Base-by-base conservation (phyloP, 805 yeast genomes). In the Saitoella complicata region DNA sequence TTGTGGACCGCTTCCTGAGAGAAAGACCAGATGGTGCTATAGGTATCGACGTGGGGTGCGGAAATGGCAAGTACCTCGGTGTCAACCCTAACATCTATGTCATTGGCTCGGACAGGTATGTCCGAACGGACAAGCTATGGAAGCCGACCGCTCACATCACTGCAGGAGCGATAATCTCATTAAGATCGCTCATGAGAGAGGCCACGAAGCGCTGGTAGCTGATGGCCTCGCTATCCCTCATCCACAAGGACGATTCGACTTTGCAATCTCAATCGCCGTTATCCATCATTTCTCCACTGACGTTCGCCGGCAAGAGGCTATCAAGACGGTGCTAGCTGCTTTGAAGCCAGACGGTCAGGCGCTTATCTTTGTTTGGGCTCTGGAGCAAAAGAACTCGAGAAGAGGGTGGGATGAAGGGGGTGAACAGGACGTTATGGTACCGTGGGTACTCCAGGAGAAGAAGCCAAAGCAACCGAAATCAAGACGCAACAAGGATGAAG, bases 21-120 rank as follows among this genome's bases (percentile, higher is more conserved):
- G 52, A 60, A 1, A 72, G 73, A 53, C 47, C 58, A 0, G 63
- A 64, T 5, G 80, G 84, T 38, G 63, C 78, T 1, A 49, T 88
- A 0, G 98, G 98, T 1, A 68, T 86, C 31, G 98, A 91, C 63
- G 84, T 88, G 13, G 98, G 98, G 0, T 88, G 97, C 60, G 98
- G 98, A 3, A 91, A 91, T 59, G 98, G 98, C 2, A 91, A 91
- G 58, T 91, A 91, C 58, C 60, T 88, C 37, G 72, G 71, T 1
- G 71, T 86, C 8, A 87, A 88, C 59, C 66, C 71, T 6, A 69
- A 80, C 39, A 59, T 88, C 3, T 78, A 60, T 55, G 69, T 87
- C 31, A 59, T 88, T 11, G 97, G 95, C 0, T 67, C 74, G 30
- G 70, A 67, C 48, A 45, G 66, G 36, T 61, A 64, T 33, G 42